phyloP scores from a whole-genome alignment of 495 filamentous ascomycete genomes.

The Aspergillus hancockii region DNA sequence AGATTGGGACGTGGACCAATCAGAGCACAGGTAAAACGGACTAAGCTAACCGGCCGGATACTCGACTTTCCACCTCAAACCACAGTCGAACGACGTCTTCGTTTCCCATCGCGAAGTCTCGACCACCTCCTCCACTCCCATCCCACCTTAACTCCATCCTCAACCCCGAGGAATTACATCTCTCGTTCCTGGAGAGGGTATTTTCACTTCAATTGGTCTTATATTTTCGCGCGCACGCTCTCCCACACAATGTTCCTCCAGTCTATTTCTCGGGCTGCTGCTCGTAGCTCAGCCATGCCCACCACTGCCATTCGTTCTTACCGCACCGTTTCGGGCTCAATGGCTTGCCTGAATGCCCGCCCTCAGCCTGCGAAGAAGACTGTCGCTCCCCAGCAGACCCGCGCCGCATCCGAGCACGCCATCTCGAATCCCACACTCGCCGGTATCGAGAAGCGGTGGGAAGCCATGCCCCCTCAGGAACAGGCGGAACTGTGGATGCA shows the following conservation, averaged over 20 bases:
- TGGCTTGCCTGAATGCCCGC: conserved; percentile 39
- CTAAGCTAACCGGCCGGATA: conserved; percentile 42
- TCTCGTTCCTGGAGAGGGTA: conserved; percentile 23
- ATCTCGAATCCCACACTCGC: conserved; percentile 96
- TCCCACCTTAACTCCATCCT: conserved; percentile 22
- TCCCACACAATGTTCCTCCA: conserved; percentile 52
- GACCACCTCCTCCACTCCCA: conserved; percentile 39
- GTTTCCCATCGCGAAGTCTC: conserved; percentile 35
- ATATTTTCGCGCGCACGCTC: conserved; percentile 34
- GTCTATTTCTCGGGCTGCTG: conserved; percentile 45
- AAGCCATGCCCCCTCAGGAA: conserved; percentile 93
- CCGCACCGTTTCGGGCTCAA: conserved; percentile 31
- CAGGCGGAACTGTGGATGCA: conserved; percentile 99
- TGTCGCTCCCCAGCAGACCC: conserved; percentile 53
- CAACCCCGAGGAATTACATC: conserved; percentile 25
- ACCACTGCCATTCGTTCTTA: conserved; percentile 39
- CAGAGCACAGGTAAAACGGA: conserved; percentile 34
- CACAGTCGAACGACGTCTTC: conserved; percentile 43
- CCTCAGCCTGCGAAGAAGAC: conserved; percentile 31
- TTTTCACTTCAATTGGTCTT: conserved; percentile 31
- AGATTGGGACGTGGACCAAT: conserved; percentile 33
- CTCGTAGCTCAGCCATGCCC: conserved; percentile 46
- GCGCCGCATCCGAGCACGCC: conserved; percentile 74
- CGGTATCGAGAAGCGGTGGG: conserved; percentile 99
- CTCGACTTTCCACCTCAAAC: conserved; percentile 50